These are phyloP conservation scores for Neonectria punicea DNA, from an alignment of 2,329 filamentous ascomycete species.

Conservation along the genomic window DNA sequence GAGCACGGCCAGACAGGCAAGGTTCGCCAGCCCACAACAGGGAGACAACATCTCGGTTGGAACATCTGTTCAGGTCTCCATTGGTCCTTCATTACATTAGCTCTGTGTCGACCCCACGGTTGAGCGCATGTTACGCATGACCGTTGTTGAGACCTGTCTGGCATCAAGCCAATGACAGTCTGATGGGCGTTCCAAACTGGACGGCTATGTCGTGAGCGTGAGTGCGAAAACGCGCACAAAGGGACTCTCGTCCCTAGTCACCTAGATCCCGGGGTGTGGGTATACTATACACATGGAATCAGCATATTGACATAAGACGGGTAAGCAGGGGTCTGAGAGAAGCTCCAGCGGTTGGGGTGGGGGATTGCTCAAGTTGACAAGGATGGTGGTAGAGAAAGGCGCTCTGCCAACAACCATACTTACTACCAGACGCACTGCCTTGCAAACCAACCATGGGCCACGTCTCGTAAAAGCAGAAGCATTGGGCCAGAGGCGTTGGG, in stretches of 20 bases:
- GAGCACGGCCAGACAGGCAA: constrained; percentile 26
- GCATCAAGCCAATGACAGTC: constrained; percentile 52
- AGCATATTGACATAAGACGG: constrained; percentile 26
- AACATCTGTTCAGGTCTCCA: constrained; percentile 49
- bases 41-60: constrained; percentile 52
- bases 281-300: background rate
- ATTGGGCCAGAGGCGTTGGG: constrained; percentile 24
- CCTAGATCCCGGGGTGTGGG: constrained; percentile 33
- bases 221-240: constrained; percentile 25
- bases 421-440: background rate
- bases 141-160: constrained; percentile 57
- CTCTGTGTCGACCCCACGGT: constrained; percentile 58
- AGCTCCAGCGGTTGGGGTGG: constrained; percentile 10
- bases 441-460: constrained; percentile 3
- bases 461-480: constrained; percentile 22
- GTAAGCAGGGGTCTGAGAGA: constrained; percentile 29
- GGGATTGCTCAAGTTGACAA: constrained; percentile 37
- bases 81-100: constrained; percentile 58
- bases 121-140: constrained; percentile 66
- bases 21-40: constrained; percentile 25
- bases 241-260: constrained; percentile 26
- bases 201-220: constrained; percentile 20
- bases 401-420: constrained; percentile 6
- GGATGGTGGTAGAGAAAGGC: constrained; percentile 14
- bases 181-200: constrained; percentile 24